phyloP scores from a whole-genome alignment of 176 grass and related monocot genomes.

The Eragrostis nindensis region DNA sequence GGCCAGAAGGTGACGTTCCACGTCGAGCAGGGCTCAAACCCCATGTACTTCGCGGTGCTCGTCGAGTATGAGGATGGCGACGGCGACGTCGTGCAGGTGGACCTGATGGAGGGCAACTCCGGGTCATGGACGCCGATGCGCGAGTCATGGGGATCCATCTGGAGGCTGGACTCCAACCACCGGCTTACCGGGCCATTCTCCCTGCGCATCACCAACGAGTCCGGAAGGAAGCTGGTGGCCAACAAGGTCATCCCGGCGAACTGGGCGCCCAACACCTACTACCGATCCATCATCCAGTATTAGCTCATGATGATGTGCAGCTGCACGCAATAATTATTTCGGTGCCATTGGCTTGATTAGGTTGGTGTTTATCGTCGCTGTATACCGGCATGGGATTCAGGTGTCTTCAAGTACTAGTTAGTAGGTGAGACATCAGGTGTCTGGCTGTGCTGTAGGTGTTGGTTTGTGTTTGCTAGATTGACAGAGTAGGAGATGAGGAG shows the following conservation, averaged over 20 bases:
- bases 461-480: slow-evolving; percentile 20
- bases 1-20: slow-evolving; percentile 63
- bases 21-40: slow-evolving; percentile 79
- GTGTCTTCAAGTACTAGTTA: not conserved
- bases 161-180: slow-evolving; percentile 72
- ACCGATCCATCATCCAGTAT: slow-evolving; percentile 60
- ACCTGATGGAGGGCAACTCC: slow-evolving; percentile 68
- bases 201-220: slow-evolving; percentile 64
- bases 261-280: slow-evolving; percentile 60
- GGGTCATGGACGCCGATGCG: slow-evolving; percentile 61
- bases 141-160: slow-evolving; percentile 69
- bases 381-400: not conserved
- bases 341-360: slow-evolving; percentile 20
- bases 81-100: slow-evolving; percentile 64
- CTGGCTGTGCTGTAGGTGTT: not conserved
- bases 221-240: slow-evolving; percentile 59
- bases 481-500: slow-evolving; percentile 44
- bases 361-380: slow-evolving; percentile 34
- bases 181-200: slow-evolving; percentile 66
- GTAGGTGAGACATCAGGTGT: slow-evolving; percentile 35
- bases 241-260: slow-evolving; percentile 67
- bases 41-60: slow-evolving; percentile 61
- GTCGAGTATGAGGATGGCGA: slow-evolving; percentile 75
- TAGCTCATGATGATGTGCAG: not conserved
- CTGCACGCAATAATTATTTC: not conserved